phyloP scores from a whole-genome alignment of 1,139 yeast genomes.

The Scheffersomyces lignicola region DNA sequence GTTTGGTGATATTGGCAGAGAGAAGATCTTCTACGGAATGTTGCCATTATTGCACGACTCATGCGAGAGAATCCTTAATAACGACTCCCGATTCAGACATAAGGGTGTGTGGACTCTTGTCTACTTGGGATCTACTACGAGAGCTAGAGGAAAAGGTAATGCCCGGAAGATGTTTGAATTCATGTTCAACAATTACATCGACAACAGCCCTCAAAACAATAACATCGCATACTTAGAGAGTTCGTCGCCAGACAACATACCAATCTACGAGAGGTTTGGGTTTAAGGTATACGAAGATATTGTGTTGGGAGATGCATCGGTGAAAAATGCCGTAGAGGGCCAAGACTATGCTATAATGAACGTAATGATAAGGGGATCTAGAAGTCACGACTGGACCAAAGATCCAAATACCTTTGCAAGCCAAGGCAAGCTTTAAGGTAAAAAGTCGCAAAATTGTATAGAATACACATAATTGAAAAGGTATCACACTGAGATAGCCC shows the following conservation, averaged over 20 bases:
- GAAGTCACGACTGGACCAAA: slow-evolving; percentile 41
- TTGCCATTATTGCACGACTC: slow-evolving; percentile 58
- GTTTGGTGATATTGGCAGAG: slow-evolving; percentile 52
- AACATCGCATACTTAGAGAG: slow-evolving; percentile 58
- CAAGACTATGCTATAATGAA: slow-evolving; percentile 55
- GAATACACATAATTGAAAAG: no score
- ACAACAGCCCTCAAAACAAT: slow-evolving; percentile 37
- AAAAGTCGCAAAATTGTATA: no score
- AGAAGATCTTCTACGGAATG: slow-evolving; percentile 56
- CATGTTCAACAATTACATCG: slow-evolving; percentile 54
- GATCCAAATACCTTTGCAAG: slow-evolving; percentile 15
- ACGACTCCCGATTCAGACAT: slow-evolving; percentile 35
- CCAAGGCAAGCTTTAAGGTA: slow-evolving; percentile 18
- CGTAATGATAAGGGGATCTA: slow-evolving; percentile 54
- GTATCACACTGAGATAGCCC: no score
- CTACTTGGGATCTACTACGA: slow-evolving; percentile 58
- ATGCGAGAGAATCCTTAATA: slow-evolving; percentile 34
- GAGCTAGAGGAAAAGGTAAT: slow-evolving; percentile 68
- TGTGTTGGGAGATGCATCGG: slow-evolving; percentile 42
- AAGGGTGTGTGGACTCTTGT: slow-evolving; percentile 57
- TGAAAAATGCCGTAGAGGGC: slow-evolving; percentile 36
- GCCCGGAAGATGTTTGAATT: slow-evolving; percentile 58
- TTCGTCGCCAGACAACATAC: slow-evolving; percentile 51
- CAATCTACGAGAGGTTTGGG: slow-evolving; percentile 60
- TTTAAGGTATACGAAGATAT: slow-evolving; percentile 52